Conservation (phyloP, 768 basidiomycete genomes). For the Dioszegia crocea region DNA sequence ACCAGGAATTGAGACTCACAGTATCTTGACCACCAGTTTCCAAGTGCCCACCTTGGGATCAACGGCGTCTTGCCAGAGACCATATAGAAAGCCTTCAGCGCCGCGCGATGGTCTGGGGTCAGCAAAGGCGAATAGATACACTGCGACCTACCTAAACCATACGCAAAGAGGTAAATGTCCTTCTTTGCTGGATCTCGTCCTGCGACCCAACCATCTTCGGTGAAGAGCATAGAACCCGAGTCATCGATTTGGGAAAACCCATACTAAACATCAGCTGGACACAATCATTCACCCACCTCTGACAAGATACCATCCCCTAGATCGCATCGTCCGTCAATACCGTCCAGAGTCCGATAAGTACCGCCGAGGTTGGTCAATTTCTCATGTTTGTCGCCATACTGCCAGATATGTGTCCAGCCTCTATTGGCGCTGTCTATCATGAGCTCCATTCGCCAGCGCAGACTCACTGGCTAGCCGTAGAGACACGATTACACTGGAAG, state of each 20-base stretch:
- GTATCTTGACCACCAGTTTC: slow-evolving; percentile 36
- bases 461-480: slow-evolving; percentile 9
- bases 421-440: not conserved
- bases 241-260: slow-evolving; percentile 29
- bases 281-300: not conserved
- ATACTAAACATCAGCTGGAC: slow-evolving; percentile 4
- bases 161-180: slow-evolving; percentile 30
- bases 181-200: slow-evolving; percentile 1
- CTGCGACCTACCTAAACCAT: slow-evolving; percentile 8
- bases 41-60: slow-evolving; percentile 28
- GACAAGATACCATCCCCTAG: slow-evolving; percentile 22
- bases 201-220: slow-evolving; percentile 19
- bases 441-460: not conserved
- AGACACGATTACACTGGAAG: not conserved
- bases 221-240: slow-evolving; percentile 24
- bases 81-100: slow-evolving; percentile 21
- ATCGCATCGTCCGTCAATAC: slow-evolving; percentile 21
- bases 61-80: slow-evolving; percentile 18
- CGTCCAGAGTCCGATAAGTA: slow-evolving; percentile 27
- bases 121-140: no score
- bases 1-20: slow-evolving; percentile 9
- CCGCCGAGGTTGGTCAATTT: slow-evolving; percentile 21
- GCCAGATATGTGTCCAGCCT: slow-evolving; percentile 3
- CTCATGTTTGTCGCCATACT: slow-evolving; percentile 5
- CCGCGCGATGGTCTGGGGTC: slow-evolving; percentile 17